Conservation (phyloP, 805 yeast species). For the Blastobotrys attinorum region DNA sequence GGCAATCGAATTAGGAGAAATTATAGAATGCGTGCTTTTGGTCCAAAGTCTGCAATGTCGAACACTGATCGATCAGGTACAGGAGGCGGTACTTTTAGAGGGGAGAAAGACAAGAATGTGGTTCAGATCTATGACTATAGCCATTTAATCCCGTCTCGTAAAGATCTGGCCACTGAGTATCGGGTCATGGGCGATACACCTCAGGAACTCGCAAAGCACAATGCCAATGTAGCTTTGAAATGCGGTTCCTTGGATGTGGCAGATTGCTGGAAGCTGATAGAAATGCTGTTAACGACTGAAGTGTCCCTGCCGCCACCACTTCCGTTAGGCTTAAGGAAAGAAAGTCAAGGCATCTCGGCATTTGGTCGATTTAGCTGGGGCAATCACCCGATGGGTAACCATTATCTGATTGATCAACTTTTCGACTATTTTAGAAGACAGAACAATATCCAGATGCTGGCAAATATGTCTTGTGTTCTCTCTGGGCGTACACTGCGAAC, state of each 20-base stretch:
- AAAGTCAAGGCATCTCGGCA: no score
- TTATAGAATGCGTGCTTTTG: background rate
- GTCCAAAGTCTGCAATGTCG: conserved; percentile 5
- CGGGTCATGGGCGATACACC: conserved; percentile 39
- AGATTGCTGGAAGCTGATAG: conserved; percentile 57
- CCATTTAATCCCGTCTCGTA: conserved; percentile 65
- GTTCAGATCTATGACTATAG: conserved; percentile 59
- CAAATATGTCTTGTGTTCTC: conserved; percentile 73
- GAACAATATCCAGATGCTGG: conserved; percentile 80
- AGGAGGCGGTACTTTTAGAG: conserved; percentile 26
- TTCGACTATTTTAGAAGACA: conserved; percentile 53
- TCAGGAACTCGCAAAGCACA: conserved; percentile 56
- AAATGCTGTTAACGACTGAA: conserved; percentile 9
- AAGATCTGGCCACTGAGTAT: conserved; percentile 44
- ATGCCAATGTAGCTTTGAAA: conserved; percentile 60
- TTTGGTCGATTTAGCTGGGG: conserved; percentile 50
- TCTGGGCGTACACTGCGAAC: conserved; percentile 18
- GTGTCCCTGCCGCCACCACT: conserved; percentile 1
- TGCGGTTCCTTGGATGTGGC: conserved; percentile 56
- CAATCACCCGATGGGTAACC: conserved; percentile 64
- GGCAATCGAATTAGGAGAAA: background rate
- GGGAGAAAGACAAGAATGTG: conserved; percentile 45
- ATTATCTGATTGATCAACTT: conserved; percentile 56
- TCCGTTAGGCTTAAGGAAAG: background rate
- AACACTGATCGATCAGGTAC: conserved; percentile 9